phyloP scores from a whole-genome alignment of 2,329 filamentous ascomycete genomes.

The Tolypocladium pustulatum region DNA sequence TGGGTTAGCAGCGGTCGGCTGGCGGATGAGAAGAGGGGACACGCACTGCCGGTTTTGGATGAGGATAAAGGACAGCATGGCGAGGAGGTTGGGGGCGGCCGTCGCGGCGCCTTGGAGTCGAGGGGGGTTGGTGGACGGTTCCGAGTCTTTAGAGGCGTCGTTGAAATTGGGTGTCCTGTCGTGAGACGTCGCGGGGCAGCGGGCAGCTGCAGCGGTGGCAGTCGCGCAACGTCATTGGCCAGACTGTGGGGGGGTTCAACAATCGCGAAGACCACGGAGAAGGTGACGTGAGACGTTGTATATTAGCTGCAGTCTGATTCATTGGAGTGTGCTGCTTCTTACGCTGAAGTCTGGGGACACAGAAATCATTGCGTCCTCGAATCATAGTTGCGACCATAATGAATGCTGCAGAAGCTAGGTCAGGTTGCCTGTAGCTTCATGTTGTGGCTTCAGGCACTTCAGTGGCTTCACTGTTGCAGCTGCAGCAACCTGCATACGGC shows the following conservation, averaged over 20 bases:
- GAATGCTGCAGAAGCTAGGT: too few species aligned
- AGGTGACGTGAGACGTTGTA: too few species aligned
- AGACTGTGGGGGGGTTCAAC: too few species aligned
- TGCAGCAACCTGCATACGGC: background rate
- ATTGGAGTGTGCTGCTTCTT: too few species aligned
- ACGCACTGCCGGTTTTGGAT: slow-evolving; percentile 79
- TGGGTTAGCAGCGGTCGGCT: background rate
- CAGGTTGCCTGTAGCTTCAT: too few species aligned
- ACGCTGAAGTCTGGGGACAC: background rate
- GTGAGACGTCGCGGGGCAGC: background rate
- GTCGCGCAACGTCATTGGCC: background rate
- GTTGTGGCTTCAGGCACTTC: background rate
- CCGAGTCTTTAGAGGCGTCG: background rate
- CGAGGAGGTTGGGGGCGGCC: background rate
- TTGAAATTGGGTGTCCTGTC: background rate
- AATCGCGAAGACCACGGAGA: too few species aligned
- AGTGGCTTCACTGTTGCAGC: background rate
- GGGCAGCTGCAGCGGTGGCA: too few species aligned
- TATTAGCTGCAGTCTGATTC: too few species aligned
- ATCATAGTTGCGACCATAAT: too few species aligned
- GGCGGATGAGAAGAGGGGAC: background rate
- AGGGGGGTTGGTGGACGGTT: background rate
- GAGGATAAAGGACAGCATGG: slow-evolving; percentile 74
- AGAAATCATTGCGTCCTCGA: too few species aligned
- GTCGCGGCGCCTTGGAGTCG: background rate